Evolutionary conservation across 371 early-diverging fungal genomes (phyloP), one percentile per base, ranked within the genome.

Genomic region (Mortierella sp.): DNA sequence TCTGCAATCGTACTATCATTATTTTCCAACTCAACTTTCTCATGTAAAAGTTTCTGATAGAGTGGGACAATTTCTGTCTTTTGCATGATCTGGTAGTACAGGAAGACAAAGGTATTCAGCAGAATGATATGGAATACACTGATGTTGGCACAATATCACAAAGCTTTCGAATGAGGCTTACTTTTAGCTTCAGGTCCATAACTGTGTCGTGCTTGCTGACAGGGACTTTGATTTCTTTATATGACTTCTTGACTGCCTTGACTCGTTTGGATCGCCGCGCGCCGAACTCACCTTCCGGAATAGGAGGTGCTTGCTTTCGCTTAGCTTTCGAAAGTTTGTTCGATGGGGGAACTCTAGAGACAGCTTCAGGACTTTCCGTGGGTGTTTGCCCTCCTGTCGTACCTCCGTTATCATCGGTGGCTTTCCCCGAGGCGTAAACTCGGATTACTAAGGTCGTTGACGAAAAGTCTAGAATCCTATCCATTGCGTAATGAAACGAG

Each of bases 181-280:
- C 82, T 72, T 72, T 81, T 19, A 69, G n/a, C 50, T 81, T 81
- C 33, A 81, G 41, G 7, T 76, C 82, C 73, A 76, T 72, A 28
- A 76, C 64, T 5, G 73, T 81, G 10, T 72, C 76, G 32, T 55
- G 32, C 50, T 81, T 81, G 60, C 67, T 64, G 55, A 72, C 64
- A 38, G 9, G 48, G 7, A 81, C 32, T 16, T 21, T 63, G 47
- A 67, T 52, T 50, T 72, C 67, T 28, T 69, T 72, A 41, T 69
- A 75, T 0, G 55, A 61, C 2, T 22, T 66, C 59, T 76, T 72
- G 47, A 47, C 48, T 1, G 63, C 28, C 55, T 55, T 76, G 7
- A 62, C 9, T 19, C 82, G 69, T 64, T 76, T 76, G 8, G 82
- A 81, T 33, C 72, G 71, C 24, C 81, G 60, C 11, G 68, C 43